A percentile compares a stretch with the other conserved stretches of the same genome.
Conservation (phyloP, 306 rosid genomes). For the Neltuma alba region DNA sequence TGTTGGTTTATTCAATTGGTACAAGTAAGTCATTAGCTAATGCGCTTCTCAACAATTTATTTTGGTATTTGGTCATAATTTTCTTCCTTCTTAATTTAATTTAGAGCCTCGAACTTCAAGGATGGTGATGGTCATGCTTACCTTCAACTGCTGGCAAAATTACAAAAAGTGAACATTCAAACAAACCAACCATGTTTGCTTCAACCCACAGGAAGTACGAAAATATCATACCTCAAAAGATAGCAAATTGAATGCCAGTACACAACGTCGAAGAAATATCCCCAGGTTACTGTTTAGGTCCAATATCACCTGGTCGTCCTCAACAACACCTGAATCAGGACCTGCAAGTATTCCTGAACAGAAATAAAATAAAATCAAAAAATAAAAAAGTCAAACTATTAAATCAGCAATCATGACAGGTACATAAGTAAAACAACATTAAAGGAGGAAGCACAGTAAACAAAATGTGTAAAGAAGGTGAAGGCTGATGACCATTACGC, state of each 20-base stretch:
- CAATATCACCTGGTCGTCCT: slow-evolving; percentile 81
- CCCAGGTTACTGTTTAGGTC: slow-evolving; percentile 84
- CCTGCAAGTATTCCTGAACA: slow-evolving; percentile 79
- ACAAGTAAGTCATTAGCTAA: slow-evolving; percentile 74
- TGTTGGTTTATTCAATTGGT: slow-evolving; percentile 93
- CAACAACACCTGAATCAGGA: slow-evolving; percentile 71
- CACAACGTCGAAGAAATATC: slow-evolving; percentile 80
- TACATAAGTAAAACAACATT: neutral
- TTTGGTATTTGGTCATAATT: neutral
- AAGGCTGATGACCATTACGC: neutral
- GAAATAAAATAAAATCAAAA: neutral
- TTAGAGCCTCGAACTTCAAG: slow-evolving; percentile 7
- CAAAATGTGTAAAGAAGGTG: neutral
- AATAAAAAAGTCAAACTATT: neutral
- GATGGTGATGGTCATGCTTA: neutral
- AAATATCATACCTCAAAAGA: slow-evolving; percentile 72
- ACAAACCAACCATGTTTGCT: neutral
- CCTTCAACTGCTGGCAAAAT: neutral
- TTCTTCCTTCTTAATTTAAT: slow-evolving; percentile 1
- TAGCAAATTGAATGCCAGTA: slow-evolving; percentile 87
- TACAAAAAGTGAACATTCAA: slow-evolving; percentile 20
- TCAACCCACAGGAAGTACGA: neutral
- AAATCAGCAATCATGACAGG: slow-evolving; percentile 1
- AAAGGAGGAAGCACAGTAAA: neutral
- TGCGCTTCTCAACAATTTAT: neutral